A percentile compares a stretch with the other conserved stretches of the same genome.
These are phyloP conservation scores for Erythrophleum fordii DNA, from an alignment of 306 rosid species.

Conservation along the genomic window DNA sequence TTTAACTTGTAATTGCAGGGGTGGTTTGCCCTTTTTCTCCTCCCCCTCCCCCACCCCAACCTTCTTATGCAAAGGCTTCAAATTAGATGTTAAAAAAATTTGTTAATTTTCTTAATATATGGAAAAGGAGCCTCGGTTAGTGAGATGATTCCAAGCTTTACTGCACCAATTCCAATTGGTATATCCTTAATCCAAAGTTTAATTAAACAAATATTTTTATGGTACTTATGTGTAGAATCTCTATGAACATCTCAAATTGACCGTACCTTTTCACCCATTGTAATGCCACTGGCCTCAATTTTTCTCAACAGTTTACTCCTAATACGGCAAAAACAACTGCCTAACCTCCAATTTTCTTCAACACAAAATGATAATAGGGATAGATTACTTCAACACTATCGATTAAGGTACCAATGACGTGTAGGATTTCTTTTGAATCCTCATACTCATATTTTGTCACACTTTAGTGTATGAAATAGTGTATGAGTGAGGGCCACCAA, in stretches of 20 bases:
- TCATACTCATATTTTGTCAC: too few species aligned
- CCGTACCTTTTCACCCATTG: slow-evolving; percentile 34
- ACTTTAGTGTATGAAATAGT: too few species aligned
- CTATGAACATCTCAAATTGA: neutral
- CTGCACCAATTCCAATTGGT: neutral
- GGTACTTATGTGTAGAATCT: neutral
- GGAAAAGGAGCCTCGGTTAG: slow-evolving; percentile 1
- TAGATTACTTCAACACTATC: neutral
- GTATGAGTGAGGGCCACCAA: too few species aligned
- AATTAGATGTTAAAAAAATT: neutral
- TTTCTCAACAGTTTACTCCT: neutral
- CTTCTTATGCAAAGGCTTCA: neutral
- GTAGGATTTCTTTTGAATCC: too few species aligned
- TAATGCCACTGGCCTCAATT: slow-evolving; percentile 32
- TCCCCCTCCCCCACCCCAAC: neutral
- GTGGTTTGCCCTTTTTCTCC: neutral
- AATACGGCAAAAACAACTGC: neutral
- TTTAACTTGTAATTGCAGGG: neutral
- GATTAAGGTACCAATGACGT: neutral
- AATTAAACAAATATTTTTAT: neutral
- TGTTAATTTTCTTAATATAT: neutral
- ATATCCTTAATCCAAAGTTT: neutral
- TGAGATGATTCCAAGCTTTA: slow-evolving; percentile 14
- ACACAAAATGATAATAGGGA: neutral
- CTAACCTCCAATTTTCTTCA: neutral